These are phyloP conservation scores for Bondarzewia mesenterica DNA, from an alignment of 1,284 basidiomycete genomes.

Conservation along the genomic window DNA sequence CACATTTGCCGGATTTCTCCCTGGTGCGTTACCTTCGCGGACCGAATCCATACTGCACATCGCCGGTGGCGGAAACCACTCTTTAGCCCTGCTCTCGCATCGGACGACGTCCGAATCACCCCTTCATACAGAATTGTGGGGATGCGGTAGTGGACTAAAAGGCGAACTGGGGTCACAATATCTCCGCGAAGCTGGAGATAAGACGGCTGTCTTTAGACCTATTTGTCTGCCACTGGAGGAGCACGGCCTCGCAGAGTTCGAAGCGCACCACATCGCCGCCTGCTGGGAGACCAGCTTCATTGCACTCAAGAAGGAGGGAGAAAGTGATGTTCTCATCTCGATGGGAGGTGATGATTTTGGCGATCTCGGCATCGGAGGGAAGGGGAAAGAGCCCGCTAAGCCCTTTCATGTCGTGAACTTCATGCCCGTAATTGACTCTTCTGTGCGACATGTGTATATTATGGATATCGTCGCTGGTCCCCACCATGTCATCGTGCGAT, in stretches of 20 bases:
- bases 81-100: constrained; percentile 41
- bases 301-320: constrained; percentile 34
- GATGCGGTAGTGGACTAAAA: constrained; percentile 50
- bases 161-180: constrained; percentile 52
- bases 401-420: constrained; percentile 37
- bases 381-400: constrained; percentile 5
- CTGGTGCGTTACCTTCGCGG: constrained; percentile 16
- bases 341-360: constrained; percentile 82
- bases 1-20: constrained; percentile 23
- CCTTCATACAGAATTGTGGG: constrained; percentile 44
- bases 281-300: constrained; percentile 82
- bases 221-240: constrained; percentile 32
- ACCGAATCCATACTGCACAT: constrained; percentile 31
- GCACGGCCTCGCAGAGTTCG: constrained; percentile 27
- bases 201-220: constrained; percentile 32
- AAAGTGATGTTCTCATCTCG: constrained; percentile 61
- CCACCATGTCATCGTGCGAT: constrained; percentile 55
- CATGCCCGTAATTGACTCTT: constrained; percentile 3
- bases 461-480: constrained; percentile 48
- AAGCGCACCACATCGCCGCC: constrained; percentile 42
- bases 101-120: constrained; percentile 1
- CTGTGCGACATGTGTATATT: constrained; percentile 1
- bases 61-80: constrained; percentile 59
- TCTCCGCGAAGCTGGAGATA: constrained; percentile 11
- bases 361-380: constrained; percentile 53